Base-by-base conservation (phyloP, 1,139 yeast species). In the Diutina pseudorugosa region DNA sequence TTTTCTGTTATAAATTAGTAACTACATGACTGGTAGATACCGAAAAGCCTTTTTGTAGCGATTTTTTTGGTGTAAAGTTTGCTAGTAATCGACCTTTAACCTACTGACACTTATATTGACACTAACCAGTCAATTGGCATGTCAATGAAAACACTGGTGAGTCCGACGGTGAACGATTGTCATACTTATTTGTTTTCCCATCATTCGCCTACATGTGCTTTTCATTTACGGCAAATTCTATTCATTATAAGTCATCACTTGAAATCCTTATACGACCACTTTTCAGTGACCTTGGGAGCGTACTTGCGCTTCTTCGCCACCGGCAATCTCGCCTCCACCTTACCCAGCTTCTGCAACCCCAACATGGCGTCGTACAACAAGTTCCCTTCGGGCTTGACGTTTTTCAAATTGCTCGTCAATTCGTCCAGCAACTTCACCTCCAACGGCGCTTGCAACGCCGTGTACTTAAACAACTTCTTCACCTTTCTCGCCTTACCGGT, bases 401-500 rank as follows among this genome's bases (percentile, higher is more conserved):
- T 79, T 65, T 96, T 80, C 63, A 94, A 73, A 30, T 95, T 87
- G 60, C 87, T 94, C 33, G 86, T 81, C 57, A 94, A 76, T 67
- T 93, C 98, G 63, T 89, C 93, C 18, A 95, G 82, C 53, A 94
- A 77, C 68, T 93, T 93, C 47, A 93, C 85, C 62, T 93, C 98
- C 54, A 93, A 67, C 19, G 49, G 36, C 86, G 84, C 47, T 77
- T 77, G 53, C 82, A 45, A n/a, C 11, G 36, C n/a, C 3, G 19
- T n/a, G 30, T 45, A 45, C 21, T 45, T 45, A 14, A 27, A 45
- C 30, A 45, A 45, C 21, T 27, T 25, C 40, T 27, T 27, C 18
- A 27, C 56, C 14, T 54, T 56, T 53, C 68, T 27, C 23, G 9
- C 20, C 36, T 51, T 49, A 58, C 61, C 61, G 61, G 59, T 62